Percentiles rank a stretch among this genome's conserved stretches.
These are phyloP conservation scores for Astragalus glycyphyllos DNA, from an alignment of 306 rosid species.

Conservation along the genomic window DNA sequence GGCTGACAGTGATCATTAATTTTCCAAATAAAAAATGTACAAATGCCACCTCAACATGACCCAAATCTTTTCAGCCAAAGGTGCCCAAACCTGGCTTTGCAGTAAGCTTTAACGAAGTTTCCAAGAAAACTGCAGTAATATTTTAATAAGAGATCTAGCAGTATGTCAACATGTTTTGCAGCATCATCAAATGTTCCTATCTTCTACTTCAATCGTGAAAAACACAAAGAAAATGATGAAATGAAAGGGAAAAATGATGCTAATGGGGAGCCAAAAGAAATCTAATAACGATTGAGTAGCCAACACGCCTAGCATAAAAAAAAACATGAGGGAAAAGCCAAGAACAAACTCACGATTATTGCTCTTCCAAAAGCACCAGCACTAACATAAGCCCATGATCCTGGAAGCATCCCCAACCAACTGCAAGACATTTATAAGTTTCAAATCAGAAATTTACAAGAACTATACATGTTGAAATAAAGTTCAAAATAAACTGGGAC, in stretches of 20 bases:
- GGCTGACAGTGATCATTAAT: conserved; percentile 11
- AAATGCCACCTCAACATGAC: not conserved
- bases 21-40: conserved; percentile 22
- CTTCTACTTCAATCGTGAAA: conserved; percentile 16
- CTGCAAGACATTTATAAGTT: conserved; percentile 55
- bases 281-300: conserved; percentile 9
- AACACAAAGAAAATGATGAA: conserved; percentile 9
- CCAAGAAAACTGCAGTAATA: conserved; percentile 2
- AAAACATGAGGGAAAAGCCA: not conserved
- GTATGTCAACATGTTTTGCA: not conserved
- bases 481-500: conserved; percentile 21
- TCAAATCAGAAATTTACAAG: conserved; percentile 26
- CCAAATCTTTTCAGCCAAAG: not conserved
- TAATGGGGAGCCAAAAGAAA: not conserved
- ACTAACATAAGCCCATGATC: conserved; percentile 99
- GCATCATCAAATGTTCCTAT: conserved; percentile 28
- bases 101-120: not conserved
- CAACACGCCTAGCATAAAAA: conserved; percentile 13
- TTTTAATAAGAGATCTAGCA: conserved; percentile 1
- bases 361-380: conserved; percentile 99
- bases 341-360: conserved; percentile 74
- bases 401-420: conserved; percentile 99
- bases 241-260: conserved; percentile 9
- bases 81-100: no score
- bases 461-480: conserved; percentile 15